phyloP scores from a whole-genome alignment of 148 eudicot genomes.

The Persicaria maculosa region DNA sequence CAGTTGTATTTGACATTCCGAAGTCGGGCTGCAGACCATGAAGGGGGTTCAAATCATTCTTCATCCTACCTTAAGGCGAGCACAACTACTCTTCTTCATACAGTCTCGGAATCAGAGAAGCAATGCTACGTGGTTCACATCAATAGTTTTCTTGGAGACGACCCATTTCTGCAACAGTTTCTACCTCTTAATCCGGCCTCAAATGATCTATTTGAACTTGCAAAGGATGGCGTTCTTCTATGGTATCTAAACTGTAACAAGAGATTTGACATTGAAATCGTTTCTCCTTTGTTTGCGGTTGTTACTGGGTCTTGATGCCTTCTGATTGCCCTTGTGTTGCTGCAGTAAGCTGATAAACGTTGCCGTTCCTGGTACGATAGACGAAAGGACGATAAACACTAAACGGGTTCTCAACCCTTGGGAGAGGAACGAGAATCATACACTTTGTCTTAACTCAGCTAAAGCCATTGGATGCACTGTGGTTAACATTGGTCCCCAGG shows the following conservation, averaged over 20 bases:
- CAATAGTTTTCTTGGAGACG: constrained; percentile 88
- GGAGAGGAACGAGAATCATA: constrained; percentile 98
- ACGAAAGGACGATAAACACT: constrained; percentile 89
- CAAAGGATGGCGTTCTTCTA: constrained; percentile 92
- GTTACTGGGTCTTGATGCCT: constrained; percentile 8
- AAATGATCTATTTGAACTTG: constrained; percentile 75
- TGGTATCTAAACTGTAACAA: constrained; percentile 45
- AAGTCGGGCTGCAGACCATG: constrained; percentile 54
- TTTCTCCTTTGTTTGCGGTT: neutral
- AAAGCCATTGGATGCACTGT: constrained; percentile 99
- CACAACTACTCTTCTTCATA: constrained; percentile 86
- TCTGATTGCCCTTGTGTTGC: constrained; percentile 14
- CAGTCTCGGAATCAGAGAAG: constrained; percentile 73
- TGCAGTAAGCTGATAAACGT: constrained; percentile 97
- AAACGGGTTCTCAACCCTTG: constrained; percentile 82
- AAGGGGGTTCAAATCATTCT: constrained; percentile 56
- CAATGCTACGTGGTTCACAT: constrained; percentile 86
- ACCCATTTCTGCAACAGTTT: constrained; percentile 84
- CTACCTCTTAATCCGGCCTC: constrained; percentile 74
- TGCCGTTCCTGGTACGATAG: constrained; percentile 86
- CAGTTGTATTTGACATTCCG: constrained; percentile 76
- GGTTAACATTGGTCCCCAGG: constrained; percentile 95
- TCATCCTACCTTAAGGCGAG: constrained; percentile 81
- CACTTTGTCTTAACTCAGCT: constrained; percentile 96
- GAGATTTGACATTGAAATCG: neutral